Base-by-base conservation (phyloP, 805 yeast species). In the Groenewaldozyma tartarivorans region DNA sequence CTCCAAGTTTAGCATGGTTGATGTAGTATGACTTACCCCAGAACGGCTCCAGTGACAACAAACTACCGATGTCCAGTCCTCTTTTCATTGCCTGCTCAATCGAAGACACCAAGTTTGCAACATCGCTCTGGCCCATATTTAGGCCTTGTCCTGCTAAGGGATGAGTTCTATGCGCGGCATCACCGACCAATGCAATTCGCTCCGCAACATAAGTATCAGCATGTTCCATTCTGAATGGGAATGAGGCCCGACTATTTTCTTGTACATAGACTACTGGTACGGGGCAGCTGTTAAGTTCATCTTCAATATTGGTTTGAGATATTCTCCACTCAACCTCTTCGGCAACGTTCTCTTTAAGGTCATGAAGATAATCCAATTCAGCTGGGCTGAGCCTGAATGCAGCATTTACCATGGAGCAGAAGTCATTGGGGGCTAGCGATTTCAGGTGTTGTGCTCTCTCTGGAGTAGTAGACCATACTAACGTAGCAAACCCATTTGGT, bases 91-190 rank as follows among this genome's bases (percentile, higher is more conserved):
- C 94, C 6, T 47, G 65, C 48, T 84, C 94, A 20, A 92, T 54
- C 0, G 90, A 83, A 1, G 57, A 64, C 1, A 80, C 77, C 22
- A 92, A 67, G 1, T 79, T 66, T 43, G 79, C 77, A 1, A 85
- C 96, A 57, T 92, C 98, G 20, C 81, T 79, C 59, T 88, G 96
- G 17, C 98, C 98, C 95, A 90, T 87, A 60, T 92, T 92, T 42
- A 92, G 71, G 20, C 98, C 98, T 62, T 92, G 98, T 6, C 98
- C 98, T 3, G 96, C 96, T 45, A 92, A 68, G 2, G 98, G 98
- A 58, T 92, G 97, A 1, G 95, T 85, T 0, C 96, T 81, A 53
- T 92, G 98, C 0, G 97, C 97, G 1, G 98, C 97, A 62, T 92
- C 98, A 20, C 98, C 98, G 6, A 90, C 83, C n/a, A 92, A 64